Evolutionary conservation across 257 asterid genomes (phyloP).

Genomic region (Voacanga thouarsii): DNA sequence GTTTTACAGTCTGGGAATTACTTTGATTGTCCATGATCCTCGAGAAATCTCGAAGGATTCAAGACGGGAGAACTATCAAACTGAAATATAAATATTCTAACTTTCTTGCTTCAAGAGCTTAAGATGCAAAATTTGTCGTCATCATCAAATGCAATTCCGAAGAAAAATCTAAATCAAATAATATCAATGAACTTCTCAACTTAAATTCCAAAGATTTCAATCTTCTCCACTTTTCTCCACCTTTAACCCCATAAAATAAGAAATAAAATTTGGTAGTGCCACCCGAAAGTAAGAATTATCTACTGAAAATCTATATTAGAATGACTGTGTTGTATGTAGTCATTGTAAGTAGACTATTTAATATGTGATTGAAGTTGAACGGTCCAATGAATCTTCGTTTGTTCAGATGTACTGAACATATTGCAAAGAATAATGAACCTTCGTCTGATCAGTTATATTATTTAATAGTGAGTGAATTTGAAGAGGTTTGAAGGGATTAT

Average conservation of each 20-base stretch:
- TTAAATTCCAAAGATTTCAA: slow-evolving; percentile 8
- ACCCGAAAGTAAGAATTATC: not conserved
- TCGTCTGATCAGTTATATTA: too few species aligned
- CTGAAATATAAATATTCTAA: not conserved
- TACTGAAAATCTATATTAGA: not conserved
- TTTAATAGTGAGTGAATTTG: too few species aligned
- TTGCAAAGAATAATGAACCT: too few species aligned
- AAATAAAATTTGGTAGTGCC: not conserved
- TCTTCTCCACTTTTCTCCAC: not conserved
- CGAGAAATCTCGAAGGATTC: slow-evolving; percentile 4
- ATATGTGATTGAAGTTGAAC: too few species aligned
- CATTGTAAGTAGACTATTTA: too few species aligned
- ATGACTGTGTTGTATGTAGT: too few species aligned
- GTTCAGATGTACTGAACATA: too few species aligned
- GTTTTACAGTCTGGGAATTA: slow-evolving; percentile 24
- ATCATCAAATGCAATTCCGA: slow-evolving; percentile 21
- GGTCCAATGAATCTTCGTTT: too few species aligned
- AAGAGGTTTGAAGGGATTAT: too few species aligned
- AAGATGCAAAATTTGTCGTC: slow-evolving; percentile 26
- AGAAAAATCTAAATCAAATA: slow-evolving; percentile 9
- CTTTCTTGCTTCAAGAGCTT: slow-evolving; percentile 12
- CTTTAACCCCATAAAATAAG: not conserved
- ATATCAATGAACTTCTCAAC: not conserved
- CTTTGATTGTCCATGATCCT: slow-evolving; percentile 26
- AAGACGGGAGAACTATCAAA: slow-evolving; percentile 3